A percentile compares a stretch with the other conserved stretches of the same genome.
phyloP scores from a whole-genome alignment of 441 rosid genomes.

The Corymbia calophylla region DNA sequence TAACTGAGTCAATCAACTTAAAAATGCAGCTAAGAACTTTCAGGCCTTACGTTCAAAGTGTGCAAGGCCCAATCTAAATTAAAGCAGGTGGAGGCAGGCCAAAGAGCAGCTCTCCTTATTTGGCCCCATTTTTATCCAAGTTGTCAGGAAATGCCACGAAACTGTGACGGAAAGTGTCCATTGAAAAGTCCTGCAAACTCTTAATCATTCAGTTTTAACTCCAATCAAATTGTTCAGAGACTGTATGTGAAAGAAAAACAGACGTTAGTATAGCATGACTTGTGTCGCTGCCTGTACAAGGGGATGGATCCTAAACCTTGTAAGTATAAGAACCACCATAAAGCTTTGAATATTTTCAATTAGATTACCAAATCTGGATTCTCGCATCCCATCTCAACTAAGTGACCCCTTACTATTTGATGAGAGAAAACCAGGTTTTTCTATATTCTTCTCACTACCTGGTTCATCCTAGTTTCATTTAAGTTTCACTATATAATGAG shows the following conservation, averaged over 20 bases:
- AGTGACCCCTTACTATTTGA: background rate
- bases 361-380: background rate
- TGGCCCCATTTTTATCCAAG: slow-evolving; percentile 19
- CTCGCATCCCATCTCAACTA: background rate
- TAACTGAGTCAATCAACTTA: fast-evolving
- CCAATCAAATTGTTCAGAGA: background rate
- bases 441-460: background rate
- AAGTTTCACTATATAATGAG: background rate
- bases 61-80: slow-evolving; percentile 18
- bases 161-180: slow-evolving; percentile 35
- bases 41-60: background rate
- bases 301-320: background rate
- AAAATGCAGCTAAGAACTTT: background rate
- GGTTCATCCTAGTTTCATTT: background rate
- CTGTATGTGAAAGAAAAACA: background rate
- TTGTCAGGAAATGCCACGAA: slow-evolving; percentile 25
- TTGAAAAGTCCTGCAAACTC: slow-evolving; percentile 45
- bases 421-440: background rate
- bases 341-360: background rate
- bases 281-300: background rate
- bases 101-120: slow-evolving; percentile 24
- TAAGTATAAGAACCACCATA: background rate
- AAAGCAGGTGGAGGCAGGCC: background rate
- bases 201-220: background rate
- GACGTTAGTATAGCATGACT: background rate